phyloP scores from a whole-genome alignment of 2,329 filamentous ascomycete genomes.

The Ambrosiella xylebori region DNA sequence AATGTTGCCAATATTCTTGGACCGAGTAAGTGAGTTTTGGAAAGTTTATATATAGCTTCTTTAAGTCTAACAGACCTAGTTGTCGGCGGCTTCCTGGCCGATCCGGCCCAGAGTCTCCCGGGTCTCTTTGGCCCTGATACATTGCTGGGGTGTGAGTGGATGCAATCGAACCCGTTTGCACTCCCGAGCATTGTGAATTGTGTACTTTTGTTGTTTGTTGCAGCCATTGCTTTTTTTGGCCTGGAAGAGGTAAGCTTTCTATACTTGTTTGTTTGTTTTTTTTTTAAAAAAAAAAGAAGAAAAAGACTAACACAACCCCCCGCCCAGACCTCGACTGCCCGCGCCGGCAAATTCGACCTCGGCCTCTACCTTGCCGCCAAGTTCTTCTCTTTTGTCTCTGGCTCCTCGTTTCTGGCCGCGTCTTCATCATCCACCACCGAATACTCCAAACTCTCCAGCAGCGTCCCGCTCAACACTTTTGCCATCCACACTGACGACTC shows the following conservation, averaged over 20 bases:
- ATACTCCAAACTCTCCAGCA: constrained; percentile 1
- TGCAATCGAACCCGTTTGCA: constrained; percentile 48
- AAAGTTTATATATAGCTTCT: not conserved
- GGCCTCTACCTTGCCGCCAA: constrained; percentile 23
- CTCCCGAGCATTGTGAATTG: constrained; percentile 53
- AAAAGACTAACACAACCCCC: not conserved
- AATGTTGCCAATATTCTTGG: constrained; percentile 30
- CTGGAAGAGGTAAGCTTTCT: constrained; percentile 41
- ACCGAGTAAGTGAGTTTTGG: constrained; percentile 21
- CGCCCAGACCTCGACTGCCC: constrained; percentile 28
- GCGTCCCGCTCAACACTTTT: constrained; percentile 2
- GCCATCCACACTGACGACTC: not conserved
- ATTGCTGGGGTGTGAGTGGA: constrained; percentile 43
- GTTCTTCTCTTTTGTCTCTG: constrained; percentile 19
- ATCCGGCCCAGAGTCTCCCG: constrained; percentile 46
- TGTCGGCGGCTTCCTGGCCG: constrained; percentile 50
- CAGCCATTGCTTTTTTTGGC: constrained; percentile 40
- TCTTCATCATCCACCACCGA: not conserved
- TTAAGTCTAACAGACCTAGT: constrained; percentile 18
- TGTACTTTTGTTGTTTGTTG: constrained; percentile 37
- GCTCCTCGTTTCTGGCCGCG: not conserved
- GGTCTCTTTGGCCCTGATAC: constrained; percentile 43
- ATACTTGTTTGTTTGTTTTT: not conserved
- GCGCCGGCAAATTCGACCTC: constrained; percentile 28
- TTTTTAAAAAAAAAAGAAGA: not conserved